A percentile compares a stretch with the other conserved stretches of the same genome.
These are phyloP conservation scores for Xylariaceae sp. DNA, from an alignment of 2,329 filamentous ascomycete genomes.

Conservation along the genomic window DNA sequence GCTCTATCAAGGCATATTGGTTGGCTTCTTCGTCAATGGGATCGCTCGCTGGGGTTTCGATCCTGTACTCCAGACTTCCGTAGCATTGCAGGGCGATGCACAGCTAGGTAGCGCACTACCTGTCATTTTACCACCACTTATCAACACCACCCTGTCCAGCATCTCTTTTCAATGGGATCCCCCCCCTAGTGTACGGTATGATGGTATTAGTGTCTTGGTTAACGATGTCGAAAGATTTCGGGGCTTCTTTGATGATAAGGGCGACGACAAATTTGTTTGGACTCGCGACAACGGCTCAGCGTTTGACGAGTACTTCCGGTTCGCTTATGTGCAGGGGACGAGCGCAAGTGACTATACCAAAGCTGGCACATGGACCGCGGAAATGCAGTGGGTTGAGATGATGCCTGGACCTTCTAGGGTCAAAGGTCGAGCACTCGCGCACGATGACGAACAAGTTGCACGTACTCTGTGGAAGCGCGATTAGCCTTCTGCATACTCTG, in stretches of 20 bases:
- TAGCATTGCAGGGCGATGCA: conserved; percentile 71
- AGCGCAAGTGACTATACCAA: conserved; percentile 73
- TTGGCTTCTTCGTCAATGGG: conserved; percentile 93
- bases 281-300: conserved; percentile 50
- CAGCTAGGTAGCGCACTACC: conserved; percentile 68
- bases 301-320: conserved; percentile 75
- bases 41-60: conserved; percentile 95
- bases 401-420: conserved; percentile 62
- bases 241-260: conserved; percentile 68
- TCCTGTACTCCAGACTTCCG: conserved; percentile 81
- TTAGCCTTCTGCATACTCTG: neutral
- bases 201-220: conserved; percentile 80
- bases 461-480: conserved; percentile 11
- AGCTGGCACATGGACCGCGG: conserved; percentile 71
- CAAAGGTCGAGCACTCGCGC: conserved; percentile 33
- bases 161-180: conserved; percentile 66
- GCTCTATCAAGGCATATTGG: conserved; percentile 85
- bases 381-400: conserved; percentile 72
- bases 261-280: conserved; percentile 64
- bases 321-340: conserved; percentile 74
- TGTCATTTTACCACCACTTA: conserved; percentile 53
- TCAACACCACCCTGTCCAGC: conserved; percentile 61
- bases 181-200: conserved; percentile 60
- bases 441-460: conserved; percentile 23
- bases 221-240: conserved; percentile 85